These are phyloP conservation scores for Esteya vermicola DNA, from an alignment of 2,329 filamentous ascomycete genomes.

Conservation along the genomic window DNA sequence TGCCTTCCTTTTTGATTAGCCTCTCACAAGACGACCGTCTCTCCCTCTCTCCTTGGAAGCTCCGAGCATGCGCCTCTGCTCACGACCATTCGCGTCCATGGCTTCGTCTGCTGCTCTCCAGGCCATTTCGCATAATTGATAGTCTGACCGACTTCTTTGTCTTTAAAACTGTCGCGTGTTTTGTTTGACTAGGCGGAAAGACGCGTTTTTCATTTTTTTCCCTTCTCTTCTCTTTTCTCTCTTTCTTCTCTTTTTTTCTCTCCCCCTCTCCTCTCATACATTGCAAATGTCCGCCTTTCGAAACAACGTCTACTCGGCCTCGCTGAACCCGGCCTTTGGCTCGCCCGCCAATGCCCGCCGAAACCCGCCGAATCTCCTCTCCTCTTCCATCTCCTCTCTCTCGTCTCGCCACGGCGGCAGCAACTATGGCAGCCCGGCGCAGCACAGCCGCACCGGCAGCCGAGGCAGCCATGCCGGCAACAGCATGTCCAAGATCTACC, in stretches of 20 bases:
- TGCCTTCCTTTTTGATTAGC: neutral
- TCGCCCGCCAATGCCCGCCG: constrained; percentile 23
- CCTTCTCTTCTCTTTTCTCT: neutral
- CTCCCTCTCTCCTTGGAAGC: neutral
- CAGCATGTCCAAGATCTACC: constrained; percentile 81
- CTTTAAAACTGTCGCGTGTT: neutral
- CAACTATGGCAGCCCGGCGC: no score
- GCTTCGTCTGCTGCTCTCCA: neutral
- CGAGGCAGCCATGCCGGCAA: constrained; percentile 3
- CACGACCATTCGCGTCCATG: constrained; percentile 3
- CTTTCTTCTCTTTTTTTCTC: neutral
- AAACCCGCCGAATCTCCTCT: constrained; percentile 23
- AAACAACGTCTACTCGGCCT: constrained; percentile 27
- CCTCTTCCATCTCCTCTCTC: constrained; percentile 40
- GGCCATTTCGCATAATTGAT: neutral
- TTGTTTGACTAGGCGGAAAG: no score
- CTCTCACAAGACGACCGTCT: neutral
- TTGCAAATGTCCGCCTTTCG: neutral
- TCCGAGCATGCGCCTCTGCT: neutral
- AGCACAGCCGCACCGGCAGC: constrained; percentile 34
- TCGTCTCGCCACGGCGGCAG: constrained; percentile 56
- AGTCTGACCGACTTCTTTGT: neutral
- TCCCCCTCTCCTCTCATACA: neutral
- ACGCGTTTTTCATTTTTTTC: no score
- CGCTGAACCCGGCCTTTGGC: constrained; percentile 32